phyloP scores from a whole-genome alignment of 257 asterid genomes.

The Nicotiana tomentosiformis region DNA sequence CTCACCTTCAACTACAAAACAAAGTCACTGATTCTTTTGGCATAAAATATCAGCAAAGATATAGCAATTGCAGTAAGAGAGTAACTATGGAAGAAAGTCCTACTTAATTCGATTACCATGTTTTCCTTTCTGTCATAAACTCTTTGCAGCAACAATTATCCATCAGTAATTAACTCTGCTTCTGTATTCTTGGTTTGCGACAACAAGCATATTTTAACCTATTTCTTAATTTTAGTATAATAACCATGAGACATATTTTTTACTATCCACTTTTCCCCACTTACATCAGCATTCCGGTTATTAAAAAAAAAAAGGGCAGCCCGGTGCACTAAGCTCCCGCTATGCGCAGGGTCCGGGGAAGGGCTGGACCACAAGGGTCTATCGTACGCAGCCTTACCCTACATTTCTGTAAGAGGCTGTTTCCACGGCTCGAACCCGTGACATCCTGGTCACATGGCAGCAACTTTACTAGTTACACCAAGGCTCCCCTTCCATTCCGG shows the following conservation, averaged over 20 bases:
- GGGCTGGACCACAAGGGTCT: too few species aligned
- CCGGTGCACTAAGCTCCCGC: too few species aligned
- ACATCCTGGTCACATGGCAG: too few species aligned
- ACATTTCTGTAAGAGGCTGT: too few species aligned
- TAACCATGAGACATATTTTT: not conserved
- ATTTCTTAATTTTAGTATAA: not conserved
- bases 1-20: not conserved
- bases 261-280: not conserved
- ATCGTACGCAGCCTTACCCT: too few species aligned
- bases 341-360: too few species aligned
- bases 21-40: not conserved
- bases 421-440: too few species aligned
- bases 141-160: not conserved
- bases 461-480: too few species aligned
- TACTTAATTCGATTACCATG: not conserved
- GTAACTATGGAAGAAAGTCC: not conserved
- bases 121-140: not conserved
- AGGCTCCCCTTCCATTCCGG: not conserved
- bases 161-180: not conserved
- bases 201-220: not conserved
- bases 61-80: not conserved
- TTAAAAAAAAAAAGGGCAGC: too few species aligned
- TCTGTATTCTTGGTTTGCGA: not conserved
- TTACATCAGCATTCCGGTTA: not conserved
- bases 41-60: not conserved